A percentile compares a stretch with the other conserved stretches of the same genome.
These are phyloP conservation scores for Paraglomus occultum DNA, from an alignment of 192 early-diverging fungal genomes.

Conservation along the genomic window DNA sequence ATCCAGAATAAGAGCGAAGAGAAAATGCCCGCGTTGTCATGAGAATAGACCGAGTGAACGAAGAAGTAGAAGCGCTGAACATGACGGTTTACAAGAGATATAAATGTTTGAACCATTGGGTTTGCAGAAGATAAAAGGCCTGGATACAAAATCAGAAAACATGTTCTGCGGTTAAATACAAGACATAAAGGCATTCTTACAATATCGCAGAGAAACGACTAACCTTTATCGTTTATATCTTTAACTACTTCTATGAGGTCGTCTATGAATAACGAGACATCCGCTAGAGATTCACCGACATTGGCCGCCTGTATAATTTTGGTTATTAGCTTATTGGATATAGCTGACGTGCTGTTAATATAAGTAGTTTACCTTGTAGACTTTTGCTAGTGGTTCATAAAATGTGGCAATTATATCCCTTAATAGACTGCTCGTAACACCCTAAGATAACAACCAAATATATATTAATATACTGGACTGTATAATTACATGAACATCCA, in stretches of 20 bases:
- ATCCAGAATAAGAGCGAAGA: constrained; percentile 46
- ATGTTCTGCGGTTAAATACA: not conserved
- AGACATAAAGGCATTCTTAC: not conserved
- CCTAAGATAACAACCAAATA: no score
- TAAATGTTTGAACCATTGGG: constrained; percentile 41
- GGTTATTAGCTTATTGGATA: no score
- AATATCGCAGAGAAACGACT: not conserved
- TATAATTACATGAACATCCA: no score
- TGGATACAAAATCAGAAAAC: not conserved
- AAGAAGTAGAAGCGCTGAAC: constrained; percentile 53
- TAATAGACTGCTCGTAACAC: constrained; percentile 49
- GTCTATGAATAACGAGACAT: constrained; percentile 46
- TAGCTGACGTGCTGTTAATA: no score
- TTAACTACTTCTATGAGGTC: constrained; percentile 53
- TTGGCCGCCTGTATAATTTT: constrained; percentile 35
- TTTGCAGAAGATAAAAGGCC: constrained; percentile 2
- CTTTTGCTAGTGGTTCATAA: constrained; percentile 52
- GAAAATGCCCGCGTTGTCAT: constrained; percentile 49
- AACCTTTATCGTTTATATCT: constrained; percentile 33
- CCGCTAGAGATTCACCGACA: constrained; percentile 47
- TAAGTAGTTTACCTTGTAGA: constrained; percentile 37
- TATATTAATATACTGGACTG: no score
- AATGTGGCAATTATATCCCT: constrained; percentile 55
- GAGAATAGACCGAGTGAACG: constrained; percentile 51
- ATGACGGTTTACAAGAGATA: constrained; percentile 48